Conservation (phyloP, 345 rosid species). For the Mangifera indica region DNA sequence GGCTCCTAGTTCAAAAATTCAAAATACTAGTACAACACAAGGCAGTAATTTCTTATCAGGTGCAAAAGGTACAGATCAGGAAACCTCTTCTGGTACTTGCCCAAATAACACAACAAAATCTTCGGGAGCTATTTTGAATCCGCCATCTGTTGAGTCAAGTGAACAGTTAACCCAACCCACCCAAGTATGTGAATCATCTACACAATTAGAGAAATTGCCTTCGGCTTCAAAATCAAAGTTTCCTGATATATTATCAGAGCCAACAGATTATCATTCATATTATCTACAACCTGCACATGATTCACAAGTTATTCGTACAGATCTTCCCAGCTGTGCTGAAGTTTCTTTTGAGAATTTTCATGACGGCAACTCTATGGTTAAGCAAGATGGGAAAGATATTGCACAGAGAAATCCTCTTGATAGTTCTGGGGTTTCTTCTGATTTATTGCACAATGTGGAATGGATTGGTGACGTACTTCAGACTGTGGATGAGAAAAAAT, state of each 20-base stretch:
- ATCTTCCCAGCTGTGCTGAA: constrained; percentile 27
- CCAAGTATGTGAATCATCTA: constrained; percentile 31
- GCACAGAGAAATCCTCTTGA: constrained; percentile 28
- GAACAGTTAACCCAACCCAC: constrained; percentile 28
- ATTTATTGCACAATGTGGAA: constrained; percentile 28
- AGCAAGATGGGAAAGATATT: constrained; percentile 28
- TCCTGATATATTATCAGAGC: constrained; percentile 20
- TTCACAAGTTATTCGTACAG: constrained; percentile 23
- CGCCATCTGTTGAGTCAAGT: constrained; percentile 27
- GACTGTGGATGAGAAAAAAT: constrained; percentile 43
- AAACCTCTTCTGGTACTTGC: constrained; percentile 24
- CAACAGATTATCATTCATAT: constrained; percentile 19
- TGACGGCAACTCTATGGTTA: constrained; percentile 8
- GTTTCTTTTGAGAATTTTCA: constrained; percentile 23
- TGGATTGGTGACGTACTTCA: constrained; percentile 45
- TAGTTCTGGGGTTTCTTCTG: constrained; percentile 31
- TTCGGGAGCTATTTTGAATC: constrained; percentile 21
- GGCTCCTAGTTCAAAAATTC: constrained; percentile 31
- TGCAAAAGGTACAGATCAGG: constrained; percentile 30
- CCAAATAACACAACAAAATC: constrained; percentile 22
- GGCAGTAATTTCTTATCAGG: constrained; percentile 21
- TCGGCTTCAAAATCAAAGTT: constrained; percentile 27
- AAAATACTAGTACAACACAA: constrained; percentile 26
- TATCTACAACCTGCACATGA: constrained; percentile 22
- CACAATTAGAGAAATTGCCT: constrained; percentile 18